Conservation (phyloP, 2,329 filamentous ascomycete species). For the Fusarium sp. region DNA sequence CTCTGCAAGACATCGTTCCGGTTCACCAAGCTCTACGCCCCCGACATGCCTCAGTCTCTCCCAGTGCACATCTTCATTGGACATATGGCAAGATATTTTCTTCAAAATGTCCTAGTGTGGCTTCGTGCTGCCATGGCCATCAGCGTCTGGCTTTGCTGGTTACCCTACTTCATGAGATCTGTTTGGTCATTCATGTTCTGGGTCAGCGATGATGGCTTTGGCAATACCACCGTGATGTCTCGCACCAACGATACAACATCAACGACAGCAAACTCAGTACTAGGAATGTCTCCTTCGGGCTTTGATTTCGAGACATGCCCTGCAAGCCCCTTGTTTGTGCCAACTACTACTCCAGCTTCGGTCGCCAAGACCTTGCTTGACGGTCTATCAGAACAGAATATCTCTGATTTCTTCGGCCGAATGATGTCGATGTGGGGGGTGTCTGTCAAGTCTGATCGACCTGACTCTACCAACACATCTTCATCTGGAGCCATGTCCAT, state of each 20-base stretch:
- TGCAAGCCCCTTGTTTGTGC: slow-evolving; percentile 51
- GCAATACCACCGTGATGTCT: slow-evolving; percentile 50
- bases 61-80: slow-evolving; percentile 84
- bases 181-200: slow-evolving; percentile 96
- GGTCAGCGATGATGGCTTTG: slow-evolving; percentile 83
- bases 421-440: slow-evolving; percentile 49
- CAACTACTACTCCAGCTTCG: slow-evolving; percentile 50
- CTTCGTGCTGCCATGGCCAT: slow-evolving; percentile 81
- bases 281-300: slow-evolving; percentile 50
- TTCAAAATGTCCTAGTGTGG: slow-evolving; percentile 81
- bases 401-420: slow-evolving; percentile 51
- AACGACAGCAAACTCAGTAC: slow-evolving; percentile 27
- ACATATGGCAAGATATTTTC: slow-evolving; percentile 79
- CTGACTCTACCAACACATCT: slow-evolving; percentile 28
- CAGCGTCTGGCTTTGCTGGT: slow-evolving; percentile 87
- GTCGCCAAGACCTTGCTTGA: slow-evolving; percentile 50
- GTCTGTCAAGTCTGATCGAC: slow-evolving; percentile 37
- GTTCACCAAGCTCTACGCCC: slow-evolving; percentile 97
- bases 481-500: slow-evolving; percentile 25
- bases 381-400: slow-evolving; percentile 47
- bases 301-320: slow-evolving; percentile 51
- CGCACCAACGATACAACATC: slow-evolving; percentile 42
- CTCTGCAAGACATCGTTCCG: slow-evolving; percentile 98
- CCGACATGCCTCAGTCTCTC: slow-evolving; percentile 88
- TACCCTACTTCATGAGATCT: slow-evolving; percentile 91